Evolutionary conservation across 2,329 filamentous ascomycete species (phyloP).

Genomic region (Piedraia hortae): DNA sequence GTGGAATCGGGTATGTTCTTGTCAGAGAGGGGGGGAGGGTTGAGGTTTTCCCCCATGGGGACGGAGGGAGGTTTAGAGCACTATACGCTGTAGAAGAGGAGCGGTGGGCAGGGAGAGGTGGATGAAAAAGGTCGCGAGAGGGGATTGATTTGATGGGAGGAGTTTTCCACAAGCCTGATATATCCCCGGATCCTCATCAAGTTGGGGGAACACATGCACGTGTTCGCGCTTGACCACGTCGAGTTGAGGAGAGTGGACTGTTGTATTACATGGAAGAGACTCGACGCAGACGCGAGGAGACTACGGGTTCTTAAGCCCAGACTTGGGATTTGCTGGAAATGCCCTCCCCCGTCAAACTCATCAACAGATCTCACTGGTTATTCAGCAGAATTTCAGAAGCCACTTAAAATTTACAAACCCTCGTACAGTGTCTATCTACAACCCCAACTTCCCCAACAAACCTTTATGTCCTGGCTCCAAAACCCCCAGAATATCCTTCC

Average conservation of each 20-base stretch:
- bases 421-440: slow-evolving; percentile 10
- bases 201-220: neutral
- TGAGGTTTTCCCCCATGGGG: too few relatives aligned
- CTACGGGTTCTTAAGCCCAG: too few relatives aligned
- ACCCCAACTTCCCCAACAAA: slow-evolving; percentile 26
- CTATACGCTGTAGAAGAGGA: slow-evolving; percentile 1
- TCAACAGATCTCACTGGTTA: too few relatives aligned
- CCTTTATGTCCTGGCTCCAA: slow-evolving; percentile 29
- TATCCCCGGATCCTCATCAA: neutral
- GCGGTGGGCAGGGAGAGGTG: slow-evolving; percentile 1
- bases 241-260: too few relatives aligned
- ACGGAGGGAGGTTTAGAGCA: too few relatives aligned
- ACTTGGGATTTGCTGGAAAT: too few relatives aligned
- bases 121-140: neutral
- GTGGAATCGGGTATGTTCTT: slow-evolving; percentile 18
- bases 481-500: slow-evolving; percentile 70
- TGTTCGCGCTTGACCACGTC: too few relatives aligned
- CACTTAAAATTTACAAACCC: neutral
- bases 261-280: too few relatives aligned
- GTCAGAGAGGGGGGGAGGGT: slow-evolving; percentile 19
- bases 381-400: neutral
- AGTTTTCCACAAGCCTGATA: neutral
- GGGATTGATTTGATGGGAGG: neutral
- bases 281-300: too few relatives aligned
- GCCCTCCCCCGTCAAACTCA: too few relatives aligned